A percentile compares a stretch with the other conserved stretches of the same genome.
Conservation (phyloP, 2,329 filamentous ascomycete genomes). For the Cercospora citrullina region DNA sequence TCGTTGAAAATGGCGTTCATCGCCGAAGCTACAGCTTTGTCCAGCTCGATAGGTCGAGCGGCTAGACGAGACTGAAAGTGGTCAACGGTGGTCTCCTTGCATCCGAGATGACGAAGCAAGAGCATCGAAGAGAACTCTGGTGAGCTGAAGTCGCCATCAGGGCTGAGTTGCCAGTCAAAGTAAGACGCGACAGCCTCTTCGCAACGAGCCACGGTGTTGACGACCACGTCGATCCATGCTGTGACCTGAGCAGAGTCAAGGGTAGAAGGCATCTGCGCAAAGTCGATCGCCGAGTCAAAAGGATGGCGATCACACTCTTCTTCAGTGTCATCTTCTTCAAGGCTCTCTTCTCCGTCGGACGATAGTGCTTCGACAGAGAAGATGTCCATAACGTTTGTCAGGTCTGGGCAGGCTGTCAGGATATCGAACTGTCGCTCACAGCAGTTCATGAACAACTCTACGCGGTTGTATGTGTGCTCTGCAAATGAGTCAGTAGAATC, state of each 20-base stretch:
- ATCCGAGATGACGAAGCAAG: constrained; percentile 7
- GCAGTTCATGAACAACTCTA: background rate
- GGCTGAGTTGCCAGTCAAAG: constrained; percentile 18
- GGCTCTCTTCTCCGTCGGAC: background rate
- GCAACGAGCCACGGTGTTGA: constrained; percentile 4
- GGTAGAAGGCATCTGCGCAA: constrained; percentile 6
- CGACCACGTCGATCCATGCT: constrained; percentile 12
- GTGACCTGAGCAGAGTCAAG: background rate
- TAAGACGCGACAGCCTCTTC: background rate
- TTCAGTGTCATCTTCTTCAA: background rate
- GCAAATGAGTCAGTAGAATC: background rate
- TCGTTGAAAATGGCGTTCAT: background rate
- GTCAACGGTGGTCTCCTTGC: background rate
- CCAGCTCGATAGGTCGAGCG: background rate
- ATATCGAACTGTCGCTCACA: constrained; percentile 12
- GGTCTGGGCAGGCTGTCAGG: background rate
- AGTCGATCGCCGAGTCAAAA: constrained; percentile 10
- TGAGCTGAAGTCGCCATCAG: constrained; percentile 11
- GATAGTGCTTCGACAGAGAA: background rate
- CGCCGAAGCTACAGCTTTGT: background rate
- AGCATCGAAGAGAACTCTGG: background rate
- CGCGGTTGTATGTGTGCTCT: background rate
- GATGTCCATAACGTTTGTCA: background rate
- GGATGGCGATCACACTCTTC: background rate
- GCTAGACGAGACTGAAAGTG: background rate